phyloP scores from a whole-genome alignment of 176 grass and related monocot genomes.

The Paspalum vaginatum region DNA sequence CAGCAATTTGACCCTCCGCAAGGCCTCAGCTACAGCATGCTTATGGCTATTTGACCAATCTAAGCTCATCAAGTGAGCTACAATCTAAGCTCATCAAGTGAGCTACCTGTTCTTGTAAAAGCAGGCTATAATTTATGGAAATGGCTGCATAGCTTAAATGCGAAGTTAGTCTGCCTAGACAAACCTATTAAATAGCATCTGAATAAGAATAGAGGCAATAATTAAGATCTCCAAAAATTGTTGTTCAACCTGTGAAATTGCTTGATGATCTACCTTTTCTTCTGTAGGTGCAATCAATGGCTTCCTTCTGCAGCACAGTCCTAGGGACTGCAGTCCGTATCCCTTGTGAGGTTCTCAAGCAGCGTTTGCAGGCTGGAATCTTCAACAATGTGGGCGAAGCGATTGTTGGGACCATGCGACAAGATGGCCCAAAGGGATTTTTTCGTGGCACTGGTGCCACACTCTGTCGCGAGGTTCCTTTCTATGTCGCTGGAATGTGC shows the following conservation, averaged over 20 bases:
- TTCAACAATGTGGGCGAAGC: conserved; percentile 96
- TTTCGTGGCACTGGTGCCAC: conserved; percentile 96
- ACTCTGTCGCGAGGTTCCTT: conserved; percentile 93
- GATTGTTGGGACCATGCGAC: conserved; percentile 81
- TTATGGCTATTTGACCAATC: neutral
- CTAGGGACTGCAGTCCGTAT: conserved; percentile 91
- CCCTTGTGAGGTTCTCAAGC: conserved; percentile 92
- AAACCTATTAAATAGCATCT: conserved; percentile 1
- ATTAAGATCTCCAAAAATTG: neutral
- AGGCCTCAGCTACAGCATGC: neutral
- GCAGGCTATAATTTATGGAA: neutral
- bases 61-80: neutral
- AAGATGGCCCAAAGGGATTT: conserved; percentile 82
- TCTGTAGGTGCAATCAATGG: conserved; percentile 82
- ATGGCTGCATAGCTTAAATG: neutral
- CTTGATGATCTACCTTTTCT: conserved; percentile 16
- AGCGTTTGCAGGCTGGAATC: conserved; percentile 89
- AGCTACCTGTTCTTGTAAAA: neutral
- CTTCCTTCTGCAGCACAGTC: conserved; percentile 96
- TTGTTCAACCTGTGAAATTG: neutral
- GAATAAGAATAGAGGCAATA: conserved; percentile 5
- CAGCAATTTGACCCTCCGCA: neutral
- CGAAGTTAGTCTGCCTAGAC: neutral
- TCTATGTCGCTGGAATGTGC: conserved; percentile 96
- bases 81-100: neutral